Conservation (phyloP, 2,329 filamentous ascomycete species). For the Pochonia chlamydosporia region DNA sequence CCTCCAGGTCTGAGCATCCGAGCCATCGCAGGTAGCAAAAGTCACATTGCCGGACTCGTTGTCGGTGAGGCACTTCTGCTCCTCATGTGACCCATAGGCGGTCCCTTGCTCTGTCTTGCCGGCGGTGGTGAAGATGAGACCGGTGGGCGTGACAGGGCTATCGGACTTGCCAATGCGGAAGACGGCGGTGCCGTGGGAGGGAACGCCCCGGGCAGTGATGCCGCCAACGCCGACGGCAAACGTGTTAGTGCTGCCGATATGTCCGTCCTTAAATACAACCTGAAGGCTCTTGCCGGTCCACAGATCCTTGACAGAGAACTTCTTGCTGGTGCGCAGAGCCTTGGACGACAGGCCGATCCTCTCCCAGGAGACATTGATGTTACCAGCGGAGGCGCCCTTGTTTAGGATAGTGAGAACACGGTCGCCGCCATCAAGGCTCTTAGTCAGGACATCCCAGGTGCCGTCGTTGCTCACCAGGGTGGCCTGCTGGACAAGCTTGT, state of each 20-base stretch:
- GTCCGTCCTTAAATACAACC: too few species aligned
- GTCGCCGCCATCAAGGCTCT: slow-evolving; percentile 39
- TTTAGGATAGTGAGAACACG: slow-evolving; percentile 41
- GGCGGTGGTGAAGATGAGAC: slow-evolving; percentile 43
- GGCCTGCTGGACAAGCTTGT: slow-evolving; percentile 35
- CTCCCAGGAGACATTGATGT: slow-evolving; percentile 25
- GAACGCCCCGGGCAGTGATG: slow-evolving; percentile 21
- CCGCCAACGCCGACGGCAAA: slow-evolving; percentile 15
- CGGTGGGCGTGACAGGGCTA: slow-evolving; percentile 32
- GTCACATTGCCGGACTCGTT: slow-evolving; percentile 17
- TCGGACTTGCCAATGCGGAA: slow-evolving; percentile 31
- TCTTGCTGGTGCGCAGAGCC: slow-evolving; percentile 15
- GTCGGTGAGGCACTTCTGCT: slow-evolving; percentile 35
- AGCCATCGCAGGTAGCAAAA: slow-evolving; percentile 31
- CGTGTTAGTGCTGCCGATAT: too few species aligned
- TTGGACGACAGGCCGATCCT: slow-evolving; percentile 28
- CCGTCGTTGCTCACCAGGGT: slow-evolving; percentile 39
- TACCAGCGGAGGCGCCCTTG: slow-evolving; percentile 23
- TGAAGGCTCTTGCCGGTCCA: slow-evolving; percentile 30
- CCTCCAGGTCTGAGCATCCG: slow-evolving; percentile 37
- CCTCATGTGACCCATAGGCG: too few species aligned
- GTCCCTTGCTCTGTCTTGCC: too few species aligned
- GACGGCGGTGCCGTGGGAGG: slow-evolving; percentile 33
- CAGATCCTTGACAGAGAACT: slow-evolving; percentile 33
- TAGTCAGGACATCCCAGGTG: slow-evolving; percentile 38